Conservation (phyloP, 78 protist genomes). For the Corallochytrium limacisporum region DNA sequence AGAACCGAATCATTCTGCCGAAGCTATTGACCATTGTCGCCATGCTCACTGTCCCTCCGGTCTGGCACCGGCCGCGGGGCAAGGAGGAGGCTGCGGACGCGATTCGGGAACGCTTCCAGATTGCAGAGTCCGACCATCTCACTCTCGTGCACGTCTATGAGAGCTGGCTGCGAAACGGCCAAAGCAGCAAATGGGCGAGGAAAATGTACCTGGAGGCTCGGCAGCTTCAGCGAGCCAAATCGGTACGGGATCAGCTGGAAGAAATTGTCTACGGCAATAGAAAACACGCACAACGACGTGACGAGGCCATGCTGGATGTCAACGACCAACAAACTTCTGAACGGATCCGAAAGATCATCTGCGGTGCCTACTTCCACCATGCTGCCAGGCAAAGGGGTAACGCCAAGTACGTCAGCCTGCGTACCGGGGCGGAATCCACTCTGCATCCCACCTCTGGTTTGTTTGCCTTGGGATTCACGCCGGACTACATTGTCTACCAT, state of each 20-base stretch:
- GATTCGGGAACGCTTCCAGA: conserved; percentile 75
- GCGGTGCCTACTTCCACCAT: conserved; percentile 78
- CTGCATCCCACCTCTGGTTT: conserved; percentile 83
- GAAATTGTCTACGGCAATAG: too few relatives aligned
- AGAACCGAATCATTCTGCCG: conserved; percentile 43
- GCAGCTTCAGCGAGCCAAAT: too few relatives aligned
- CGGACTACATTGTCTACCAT: conserved; percentile 96
- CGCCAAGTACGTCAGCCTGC: conserved; percentile 87
- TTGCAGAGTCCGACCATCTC: conserved; percentile 92
- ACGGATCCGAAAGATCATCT: conserved; percentile 72
- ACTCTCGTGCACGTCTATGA: conserved; percentile 82
- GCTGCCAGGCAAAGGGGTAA: conserved; percentile 69
- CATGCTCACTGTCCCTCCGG: conserved; percentile 70
- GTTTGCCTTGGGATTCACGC: conserved; percentile 40
- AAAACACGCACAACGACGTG: too few relatives aligned
- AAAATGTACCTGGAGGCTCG: neutral
- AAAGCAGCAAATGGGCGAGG: too few relatives aligned
- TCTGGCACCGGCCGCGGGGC: conserved; percentile 82
- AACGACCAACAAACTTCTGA: too few relatives aligned
- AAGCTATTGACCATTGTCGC: conserved; percentile 76
- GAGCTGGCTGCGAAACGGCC: conserved; percentile 62
- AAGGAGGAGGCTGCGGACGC: conserved; percentile 72
- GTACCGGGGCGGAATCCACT: conserved; percentile 86
- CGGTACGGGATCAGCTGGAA: conserved; percentile 80
- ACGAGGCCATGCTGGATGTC: too few relatives aligned